Evolutionary conservation across 106 monocot genomes (phyloP), one percentile per base, ranked within the genome.

Genomic region (Ottelia alismoides): DNA sequence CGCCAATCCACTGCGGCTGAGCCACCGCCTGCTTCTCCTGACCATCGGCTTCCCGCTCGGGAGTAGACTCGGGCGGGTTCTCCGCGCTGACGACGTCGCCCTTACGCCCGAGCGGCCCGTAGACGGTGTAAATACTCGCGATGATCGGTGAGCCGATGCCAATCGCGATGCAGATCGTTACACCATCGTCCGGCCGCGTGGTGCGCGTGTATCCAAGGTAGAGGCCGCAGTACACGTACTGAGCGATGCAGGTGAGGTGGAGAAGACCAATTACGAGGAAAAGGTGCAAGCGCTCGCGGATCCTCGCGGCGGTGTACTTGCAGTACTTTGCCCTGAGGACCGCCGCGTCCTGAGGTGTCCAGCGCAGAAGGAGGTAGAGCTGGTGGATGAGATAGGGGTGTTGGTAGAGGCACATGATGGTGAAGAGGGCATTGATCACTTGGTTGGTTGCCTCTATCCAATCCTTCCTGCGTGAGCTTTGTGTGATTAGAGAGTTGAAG

Each of bases 331-430:
- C 25, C 40, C 67, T 58, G 20, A 67, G 26, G 50, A 19, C 58
- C 2, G 16, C 35, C 2, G 28, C 51, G 50, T 67, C 67, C 26
- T 43, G 16, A 20, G 48, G 14, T 17, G 6, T 32, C 66, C 66
- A 67, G 16, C 57, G 11, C 25, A 28, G 7, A 2, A 57, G 2
- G n/a, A 50, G 32, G 16, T 27, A 9, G 0, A 51, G 11, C 11
- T 67, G 67, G 58, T 67, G 58, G 57, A 35, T 7, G 19, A 67
- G 32, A 20, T 47, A 49, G 20, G 67, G 67, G 20, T 67, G 58
- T 50, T 67, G 58, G 51, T 58, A 67, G 5, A 67, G 19, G 26
- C 66, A 67, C 66, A 67, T 57, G 56, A 67, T 49, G 49, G 57
- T 55, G 66, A 67, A 67, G 49, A 67, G 66, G 1, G 66, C 66